phyloP scores from a whole-genome alignment of 2,329 filamentous ascomycete species.

The Cadophora gregata region DNA sequence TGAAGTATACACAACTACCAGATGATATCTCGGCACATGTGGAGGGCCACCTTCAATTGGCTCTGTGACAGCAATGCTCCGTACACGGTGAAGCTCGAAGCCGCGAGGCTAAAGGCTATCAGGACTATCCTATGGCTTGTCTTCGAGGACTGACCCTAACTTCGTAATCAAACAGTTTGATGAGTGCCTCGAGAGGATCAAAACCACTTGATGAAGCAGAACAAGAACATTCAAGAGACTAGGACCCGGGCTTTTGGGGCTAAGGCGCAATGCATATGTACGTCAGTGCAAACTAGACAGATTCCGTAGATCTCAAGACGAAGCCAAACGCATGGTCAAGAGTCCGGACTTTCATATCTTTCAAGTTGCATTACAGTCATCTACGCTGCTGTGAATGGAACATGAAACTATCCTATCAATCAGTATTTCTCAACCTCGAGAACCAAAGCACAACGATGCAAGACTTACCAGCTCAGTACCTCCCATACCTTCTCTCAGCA shows the following conservation, averaged over 20 bases:
- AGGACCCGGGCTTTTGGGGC: constrained; percentile 51
- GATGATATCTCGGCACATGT: constrained; percentile 50
- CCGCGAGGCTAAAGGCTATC: constrained; percentile 50
- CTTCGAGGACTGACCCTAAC: constrained; percentile 55
- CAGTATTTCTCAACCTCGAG: neutral
- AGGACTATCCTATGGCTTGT: constrained; percentile 54
- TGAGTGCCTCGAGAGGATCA: constrained; percentile 44
- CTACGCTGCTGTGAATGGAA: neutral
- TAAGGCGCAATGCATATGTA: constrained; percentile 51
- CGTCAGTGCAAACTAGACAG: too few species aligned
- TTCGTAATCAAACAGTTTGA: constrained; percentile 52
- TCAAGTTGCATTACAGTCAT: neutral
- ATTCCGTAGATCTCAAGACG: too few species aligned
- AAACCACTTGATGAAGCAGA: neutral
- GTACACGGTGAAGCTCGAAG: constrained; percentile 58
- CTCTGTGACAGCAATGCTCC: constrained; percentile 36
- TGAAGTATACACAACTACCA: constrained; percentile 51
- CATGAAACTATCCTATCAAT: neutral
- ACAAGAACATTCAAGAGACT: neutral
- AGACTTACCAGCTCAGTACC: constrained; percentile 30
- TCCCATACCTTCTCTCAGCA: constrained; percentile 29
- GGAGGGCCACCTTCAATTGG: constrained; percentile 48
- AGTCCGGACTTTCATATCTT: too few species aligned
- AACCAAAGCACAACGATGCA: too few species aligned
- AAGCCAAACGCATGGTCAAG: too few species aligned